phyloP scores from a whole-genome alignment of 768 basidiomycete genomes.

The Leucosporidium creatinivorum region DNA sequence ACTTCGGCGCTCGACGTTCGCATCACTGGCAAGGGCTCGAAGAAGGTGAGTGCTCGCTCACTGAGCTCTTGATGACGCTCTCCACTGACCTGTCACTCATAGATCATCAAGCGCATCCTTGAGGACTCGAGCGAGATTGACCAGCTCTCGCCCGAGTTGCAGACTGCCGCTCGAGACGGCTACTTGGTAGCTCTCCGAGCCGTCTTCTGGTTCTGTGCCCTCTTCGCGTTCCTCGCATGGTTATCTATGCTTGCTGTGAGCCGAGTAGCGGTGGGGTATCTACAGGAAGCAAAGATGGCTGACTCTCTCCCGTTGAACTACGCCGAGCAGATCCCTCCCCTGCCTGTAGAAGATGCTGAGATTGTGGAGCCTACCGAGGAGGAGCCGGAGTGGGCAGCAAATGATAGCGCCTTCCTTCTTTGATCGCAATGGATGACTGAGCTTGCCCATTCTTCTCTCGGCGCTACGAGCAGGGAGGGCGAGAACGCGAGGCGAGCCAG shows the following conservation, averaged over 20 bases:
- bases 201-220: constrained; percentile 62
- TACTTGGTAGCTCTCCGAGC: constrained; percentile 55
- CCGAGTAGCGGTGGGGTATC: too few relatives aligned
- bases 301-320: too few relatives aligned
- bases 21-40: constrained; percentile 67
- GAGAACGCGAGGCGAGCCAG: too few relatives aligned
- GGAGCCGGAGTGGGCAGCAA: too few relatives aligned
- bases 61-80: constrained; percentile 1
- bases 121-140: constrained; percentile 61
- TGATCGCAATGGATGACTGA: too few relatives aligned
- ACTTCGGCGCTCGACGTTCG: constrained; percentile 58
- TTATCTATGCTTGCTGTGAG: constrained; percentile 50
- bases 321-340: too few relatives aligned
- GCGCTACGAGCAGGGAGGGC: too few relatives aligned
- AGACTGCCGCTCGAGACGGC: constrained; percentile 52
- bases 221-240: constrained; percentile 51
- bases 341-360: too few relatives aligned
- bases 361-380: too few relatives aligned
- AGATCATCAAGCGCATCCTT: constrained; percentile 56
- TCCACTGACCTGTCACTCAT: constrained; percentile 6
- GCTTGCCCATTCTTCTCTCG: too few relatives aligned
- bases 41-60: constrained; percentile 49
- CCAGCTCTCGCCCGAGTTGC: constrained; percentile 51
- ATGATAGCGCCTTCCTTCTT: too few relatives aligned
- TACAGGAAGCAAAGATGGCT: too few relatives aligned